phyloP scores from a whole-genome alignment of 1,139 yeast species.

The Hansenula sp. region DNA sequence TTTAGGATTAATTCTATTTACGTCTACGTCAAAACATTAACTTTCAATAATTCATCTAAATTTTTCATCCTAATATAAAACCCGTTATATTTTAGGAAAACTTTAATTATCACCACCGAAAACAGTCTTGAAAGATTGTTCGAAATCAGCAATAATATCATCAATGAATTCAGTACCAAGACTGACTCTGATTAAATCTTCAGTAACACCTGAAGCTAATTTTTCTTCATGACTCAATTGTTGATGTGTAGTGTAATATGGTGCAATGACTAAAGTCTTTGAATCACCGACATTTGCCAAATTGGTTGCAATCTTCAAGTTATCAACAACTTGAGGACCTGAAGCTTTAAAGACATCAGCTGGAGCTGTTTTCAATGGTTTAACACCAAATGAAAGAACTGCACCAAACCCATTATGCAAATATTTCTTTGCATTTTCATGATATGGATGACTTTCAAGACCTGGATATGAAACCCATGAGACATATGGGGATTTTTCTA shows the following conservation, averaged over 20 bases:
- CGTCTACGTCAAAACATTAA: too few species aligned
- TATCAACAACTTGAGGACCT: slow-evolving; percentile 80
- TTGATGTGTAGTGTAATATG: slow-evolving; percentile 92
- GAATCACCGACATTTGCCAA: slow-evolving; percentile 97
- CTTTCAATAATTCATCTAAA: too few species aligned
- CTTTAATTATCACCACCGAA: slow-evolving; percentile 23
- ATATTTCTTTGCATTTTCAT: slow-evolving; percentile 79
- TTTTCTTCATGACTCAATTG: slow-evolving; percentile 84
- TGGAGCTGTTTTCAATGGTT: slow-evolving; percentile 46
- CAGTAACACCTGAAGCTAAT: slow-evolving; percentile 75
- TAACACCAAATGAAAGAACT: slow-evolving; percentile 84
- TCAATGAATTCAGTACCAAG: slow-evolving; percentile 89
- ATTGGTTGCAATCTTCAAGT: slow-evolving; percentile 78
- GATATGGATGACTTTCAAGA: slow-evolving; percentile 75
- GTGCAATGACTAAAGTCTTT: slow-evolving; percentile 91
- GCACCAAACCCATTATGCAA: slow-evolving; percentile 79
- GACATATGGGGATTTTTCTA: slow-evolving; percentile 71
- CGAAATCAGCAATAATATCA: slow-evolving; percentile 83
- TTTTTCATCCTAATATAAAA: too few species aligned
- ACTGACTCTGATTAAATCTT: slow-evolving; percentile 82
- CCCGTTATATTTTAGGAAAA: too few species aligned
- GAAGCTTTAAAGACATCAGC: slow-evolving; percentile 62
- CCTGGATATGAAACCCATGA: slow-evolving; percentile 93
- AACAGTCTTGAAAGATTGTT: slow-evolving; percentile 66
- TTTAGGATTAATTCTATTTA: too few species aligned